Evolutionary conservation across 768 basidiomycete species (phyloP), one percentile per base, ranked within the genome.

Genomic region (Leccinum barrowsii): DNA sequence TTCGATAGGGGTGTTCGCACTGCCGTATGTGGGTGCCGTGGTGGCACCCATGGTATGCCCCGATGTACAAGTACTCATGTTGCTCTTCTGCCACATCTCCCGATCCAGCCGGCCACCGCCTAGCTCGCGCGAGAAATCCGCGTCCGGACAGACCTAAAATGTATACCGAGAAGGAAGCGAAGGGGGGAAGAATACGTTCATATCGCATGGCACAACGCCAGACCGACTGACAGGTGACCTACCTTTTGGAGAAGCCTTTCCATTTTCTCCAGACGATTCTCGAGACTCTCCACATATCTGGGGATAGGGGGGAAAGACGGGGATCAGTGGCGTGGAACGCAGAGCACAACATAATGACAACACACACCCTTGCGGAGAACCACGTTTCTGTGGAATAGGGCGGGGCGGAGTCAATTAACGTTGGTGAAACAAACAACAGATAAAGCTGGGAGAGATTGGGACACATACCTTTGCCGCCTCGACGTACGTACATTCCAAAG

Each of bases 251-350:
- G 69, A 4, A 88, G 75, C 59, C 75, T 79, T 67, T 89, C 85
- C 77, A 89, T 82, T 65, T 85, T 86, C 57, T 84, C 81, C 2
- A 88, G 68, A 11, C 86, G 79, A 57, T 69, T 77, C 70, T 88
- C 87, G 37, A 89, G 75, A 51, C 78, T 80, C 65, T 87, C 82
- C 17, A 86, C 80, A 68, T 86, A 86, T 60, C 84, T 85, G n/a
- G 11, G 10, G 40, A 42, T 42, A 4, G 40, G 10, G 42, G 19
- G 19, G 1, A 44, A 44, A 44, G 5, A 44, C 5, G 47, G 35
- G 34, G 51, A 59, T 55, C 7, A 58, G 52, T 24, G 17, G 5
- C 8, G 42, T 28, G 28, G n/a, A 44, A 19, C 8, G n/a, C 35
- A 2, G 32, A 37, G 21, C 4, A 44, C n/a, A n/a, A 7, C 47